Evolutionary conservation across 176 grass and related monocot genomes (phyloP).

Genomic region (Ensete ventricosum): DNA sequence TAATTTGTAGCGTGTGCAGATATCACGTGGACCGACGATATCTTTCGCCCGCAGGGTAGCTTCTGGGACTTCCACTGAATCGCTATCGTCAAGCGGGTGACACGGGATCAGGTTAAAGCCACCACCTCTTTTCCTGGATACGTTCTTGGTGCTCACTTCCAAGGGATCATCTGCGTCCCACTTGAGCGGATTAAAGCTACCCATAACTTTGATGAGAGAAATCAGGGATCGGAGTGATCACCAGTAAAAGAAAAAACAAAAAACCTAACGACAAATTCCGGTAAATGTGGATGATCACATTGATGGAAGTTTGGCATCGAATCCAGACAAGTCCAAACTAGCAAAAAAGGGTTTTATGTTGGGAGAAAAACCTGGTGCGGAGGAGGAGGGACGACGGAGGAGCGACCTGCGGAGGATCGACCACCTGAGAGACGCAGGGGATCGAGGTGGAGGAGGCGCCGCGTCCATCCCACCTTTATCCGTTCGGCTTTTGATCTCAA

Average conservation of each 20-base stretch:
- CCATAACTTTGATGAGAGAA: not conserved
- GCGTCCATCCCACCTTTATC: not conserved
- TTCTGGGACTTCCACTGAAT: slow-evolving; percentile 24
- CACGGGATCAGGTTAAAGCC: slow-evolving; percentile 78
- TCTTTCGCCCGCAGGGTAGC: slow-evolving; percentile 24
- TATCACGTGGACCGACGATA: slow-evolving; percentile 29
- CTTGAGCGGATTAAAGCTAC: not conserved
- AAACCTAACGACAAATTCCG: not conserved
- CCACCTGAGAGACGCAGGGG: slow-evolving; percentile 45
- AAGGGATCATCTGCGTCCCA: slow-evolving; percentile 22
- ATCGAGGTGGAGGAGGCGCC: not conserved
- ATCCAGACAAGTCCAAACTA: not conserved
- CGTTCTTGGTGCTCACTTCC: slow-evolving; percentile 26
- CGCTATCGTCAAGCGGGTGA: slow-evolving; percentile 27
- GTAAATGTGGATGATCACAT: not conserved
- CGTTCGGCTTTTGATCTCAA: not conserved
- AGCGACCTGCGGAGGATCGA: slow-evolving; percentile 54
- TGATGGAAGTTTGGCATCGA: not conserved
- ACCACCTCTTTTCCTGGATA: slow-evolving; percentile 58
- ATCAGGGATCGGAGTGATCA: not conserved
- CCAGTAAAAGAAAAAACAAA: not conserved
- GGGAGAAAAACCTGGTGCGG: slow-evolving; percentile 26
- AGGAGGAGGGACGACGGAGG: slow-evolving; percentile 20
- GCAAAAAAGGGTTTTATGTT: not conserved
- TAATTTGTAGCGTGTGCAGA: slow-evolving; percentile 40